Conservation (phyloP, 129 eudicot species). For the Chrysanthemum lavandulifolium region DNA sequence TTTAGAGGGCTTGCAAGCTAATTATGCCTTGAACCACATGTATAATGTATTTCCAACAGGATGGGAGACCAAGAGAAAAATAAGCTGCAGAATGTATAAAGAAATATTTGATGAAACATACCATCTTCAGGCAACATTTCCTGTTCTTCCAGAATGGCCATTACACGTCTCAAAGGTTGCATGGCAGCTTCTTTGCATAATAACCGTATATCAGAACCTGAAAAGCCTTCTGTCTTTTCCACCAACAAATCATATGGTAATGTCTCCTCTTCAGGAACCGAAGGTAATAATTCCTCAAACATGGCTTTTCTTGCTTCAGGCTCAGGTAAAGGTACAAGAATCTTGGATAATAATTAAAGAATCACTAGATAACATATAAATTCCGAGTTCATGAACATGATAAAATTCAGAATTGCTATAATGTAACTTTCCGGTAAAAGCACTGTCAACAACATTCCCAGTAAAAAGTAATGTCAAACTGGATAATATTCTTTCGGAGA, state of each 20-base stretch:
- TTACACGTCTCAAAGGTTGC: constrained; percentile 94
- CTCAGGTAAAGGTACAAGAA: constrained; percentile 97
- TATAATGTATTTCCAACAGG: neutral
- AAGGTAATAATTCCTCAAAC: constrained; percentile 82
- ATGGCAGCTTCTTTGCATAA: constrained; percentile 98
- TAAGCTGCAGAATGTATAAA: neutral
- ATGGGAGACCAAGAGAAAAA: constrained; percentile 7
- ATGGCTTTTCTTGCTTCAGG: constrained; percentile 88
- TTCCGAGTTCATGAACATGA: too few species aligned
- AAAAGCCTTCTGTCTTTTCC: constrained; percentile 77
- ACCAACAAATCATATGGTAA: constrained; percentile 82
- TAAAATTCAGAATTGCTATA: too few species aligned
- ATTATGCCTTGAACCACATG: too few species aligned
- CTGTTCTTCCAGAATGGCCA: constrained; percentile 68
- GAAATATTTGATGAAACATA: constrained; percentile 28
- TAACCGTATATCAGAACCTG: constrained; percentile 92
- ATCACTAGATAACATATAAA: neutral
- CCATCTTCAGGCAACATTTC: constrained; percentile 89
- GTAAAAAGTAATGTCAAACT: too few species aligned
- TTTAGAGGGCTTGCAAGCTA: too few species aligned
- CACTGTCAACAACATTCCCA: too few species aligned
- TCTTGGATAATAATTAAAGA: constrained; percentile 52
- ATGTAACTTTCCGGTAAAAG: too few species aligned
- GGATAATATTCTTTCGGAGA: too few species aligned
- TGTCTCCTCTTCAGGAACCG: constrained; percentile 40